Conservation (phyloP, 805 yeast species). For the Wickerhamomyces rabaulensis region DNA sequence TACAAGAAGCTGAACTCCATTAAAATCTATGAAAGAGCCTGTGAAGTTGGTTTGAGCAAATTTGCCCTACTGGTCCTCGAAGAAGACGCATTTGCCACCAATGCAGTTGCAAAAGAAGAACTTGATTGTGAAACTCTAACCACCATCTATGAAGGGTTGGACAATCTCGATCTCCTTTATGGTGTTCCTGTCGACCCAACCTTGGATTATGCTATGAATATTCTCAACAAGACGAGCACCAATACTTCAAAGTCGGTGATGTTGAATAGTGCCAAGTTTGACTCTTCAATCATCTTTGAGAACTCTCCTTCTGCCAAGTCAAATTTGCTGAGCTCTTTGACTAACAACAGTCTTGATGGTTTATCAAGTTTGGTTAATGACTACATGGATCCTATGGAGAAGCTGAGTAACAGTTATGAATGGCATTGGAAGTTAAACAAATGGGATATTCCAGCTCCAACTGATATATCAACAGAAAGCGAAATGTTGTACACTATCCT, state of each 20-base stretch:
- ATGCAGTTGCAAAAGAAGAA: constrained; percentile 1
- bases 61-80: constrained; percentile 34
- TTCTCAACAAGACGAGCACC: constrained; percentile 29
- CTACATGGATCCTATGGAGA: constrained; percentile 6
- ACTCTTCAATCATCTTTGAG: constrained; percentile 30
- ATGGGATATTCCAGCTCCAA: constrained; percentile 67
- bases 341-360: constrained; percentile 52
- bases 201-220: constrained; percentile 43
- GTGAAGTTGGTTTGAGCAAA: constrained; percentile 17
- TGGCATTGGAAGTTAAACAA: constrained; percentile 74
- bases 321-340: constrained; percentile 33
- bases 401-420: constrained; percentile 34
- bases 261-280: constrained; percentile 54
- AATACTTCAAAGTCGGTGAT: constrained; percentile 38
- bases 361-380: constrained; percentile 42
- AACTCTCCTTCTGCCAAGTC: constrained; percentile 6
- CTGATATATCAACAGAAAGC: constrained; percentile 31
- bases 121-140: constrained; percentile 10
- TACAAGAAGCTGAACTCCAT: constrained; percentile 19
- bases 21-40: constrained; percentile 18
- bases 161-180: constrained; percentile 56
- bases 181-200: constrained; percentile 62
- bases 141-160: constrained; percentile 45
- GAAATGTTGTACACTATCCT: constrained; percentile 48
- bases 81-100: constrained; percentile 18